Evolutionary conservation across 83 land plant genomes (phyloP).

Genomic region (Picea engelmannii): DNA sequence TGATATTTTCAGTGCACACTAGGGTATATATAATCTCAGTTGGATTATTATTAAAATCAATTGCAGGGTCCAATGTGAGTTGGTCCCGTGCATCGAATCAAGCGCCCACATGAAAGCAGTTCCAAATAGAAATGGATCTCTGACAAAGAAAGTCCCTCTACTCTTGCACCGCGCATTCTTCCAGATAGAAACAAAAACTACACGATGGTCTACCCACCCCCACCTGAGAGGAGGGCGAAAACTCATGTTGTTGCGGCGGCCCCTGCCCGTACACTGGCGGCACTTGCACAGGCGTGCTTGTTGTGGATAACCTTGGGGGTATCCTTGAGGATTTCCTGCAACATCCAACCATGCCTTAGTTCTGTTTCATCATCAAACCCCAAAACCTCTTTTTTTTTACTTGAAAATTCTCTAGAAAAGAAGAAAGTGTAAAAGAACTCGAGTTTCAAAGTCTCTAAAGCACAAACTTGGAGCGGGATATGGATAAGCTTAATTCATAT

Average conservation of each 20-base stretch:
- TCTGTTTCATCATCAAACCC: no score
- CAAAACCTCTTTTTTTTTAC: no score
- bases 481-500: no score
- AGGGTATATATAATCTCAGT: no score
- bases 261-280: conserved; percentile 31
- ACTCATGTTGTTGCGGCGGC: neutral
- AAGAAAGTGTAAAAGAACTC: neutral
- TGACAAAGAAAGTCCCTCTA: neutral
- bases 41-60: neutral
- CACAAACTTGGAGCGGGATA: no score
- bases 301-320: no score
- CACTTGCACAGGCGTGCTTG: conserved; percentile 26
- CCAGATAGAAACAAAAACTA: neutral
- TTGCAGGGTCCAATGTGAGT: neutral
- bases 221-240: no score
- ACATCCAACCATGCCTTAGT: no score
- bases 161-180: neutral
- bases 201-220: no score
- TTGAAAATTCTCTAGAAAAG: neutral
- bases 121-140: neutral
- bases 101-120: conserved; percentile 8
- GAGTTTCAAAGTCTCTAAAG: no score
- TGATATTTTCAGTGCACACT: no score
- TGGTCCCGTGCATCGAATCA: neutral
- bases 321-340: no score